Evolutionary conservation across 257 asterid species (phyloP).

Genomic region (Solanum chilense): DNA sequence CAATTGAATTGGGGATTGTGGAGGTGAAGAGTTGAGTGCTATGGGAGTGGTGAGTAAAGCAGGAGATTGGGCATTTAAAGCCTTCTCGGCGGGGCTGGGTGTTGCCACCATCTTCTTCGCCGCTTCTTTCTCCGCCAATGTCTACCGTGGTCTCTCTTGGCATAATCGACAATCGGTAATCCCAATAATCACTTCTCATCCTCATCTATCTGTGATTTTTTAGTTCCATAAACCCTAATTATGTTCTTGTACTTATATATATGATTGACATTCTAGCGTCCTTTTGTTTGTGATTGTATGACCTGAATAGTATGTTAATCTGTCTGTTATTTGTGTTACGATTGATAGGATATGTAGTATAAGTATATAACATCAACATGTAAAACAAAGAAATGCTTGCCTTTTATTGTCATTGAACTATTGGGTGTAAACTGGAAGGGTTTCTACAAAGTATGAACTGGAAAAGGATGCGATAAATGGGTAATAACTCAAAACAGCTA

Average conservation of each 20-base stretch:
- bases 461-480: background rate
- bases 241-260: background rate
- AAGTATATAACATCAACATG: background rate
- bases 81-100: constrained; percentile 73
- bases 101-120: constrained; percentile 61
- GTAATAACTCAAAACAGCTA: background rate
- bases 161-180: constrained; percentile 60
- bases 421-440: background rate
- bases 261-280: background rate
- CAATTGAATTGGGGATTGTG: background rate
- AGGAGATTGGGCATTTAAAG: constrained; percentile 71
- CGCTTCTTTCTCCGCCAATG: constrained; percentile 65
- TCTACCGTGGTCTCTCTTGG: constrained; percentile 90
- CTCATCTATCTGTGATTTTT: background rate
- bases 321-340: background rate
- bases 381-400: background rate
- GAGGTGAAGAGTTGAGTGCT: background rate
- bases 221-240: background rate
- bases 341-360: background rate
- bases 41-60: constrained; percentile 26
- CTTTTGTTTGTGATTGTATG: background rate
- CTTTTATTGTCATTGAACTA: background rate
- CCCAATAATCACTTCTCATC: background rate
- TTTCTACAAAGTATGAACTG: background rate
- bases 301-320: background rate